Conservation (phyloP, 495 filamentous ascomycete species). For the Xylaria palmicola region DNA sequence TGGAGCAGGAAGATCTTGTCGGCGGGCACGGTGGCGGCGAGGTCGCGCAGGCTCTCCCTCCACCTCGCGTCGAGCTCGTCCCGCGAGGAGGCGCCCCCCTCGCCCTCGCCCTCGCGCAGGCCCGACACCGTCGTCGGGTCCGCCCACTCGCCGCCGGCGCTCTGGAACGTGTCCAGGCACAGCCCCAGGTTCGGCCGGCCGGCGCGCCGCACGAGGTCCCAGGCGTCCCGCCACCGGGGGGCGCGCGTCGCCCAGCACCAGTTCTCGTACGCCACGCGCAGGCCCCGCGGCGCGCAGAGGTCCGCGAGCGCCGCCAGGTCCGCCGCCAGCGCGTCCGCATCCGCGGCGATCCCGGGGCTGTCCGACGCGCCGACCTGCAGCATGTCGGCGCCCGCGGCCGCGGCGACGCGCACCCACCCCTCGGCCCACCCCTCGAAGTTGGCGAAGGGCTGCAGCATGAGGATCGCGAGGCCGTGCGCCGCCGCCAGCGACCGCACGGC, state of each 20-base stretch:
- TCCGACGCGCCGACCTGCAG: slow-evolving; percentile 80
- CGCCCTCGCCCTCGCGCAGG: not conserved
- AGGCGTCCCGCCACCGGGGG: slow-evolving; percentile 65
- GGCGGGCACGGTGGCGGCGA: slow-evolving; percentile 56
- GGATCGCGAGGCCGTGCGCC: slow-evolving; percentile 54
- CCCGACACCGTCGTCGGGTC: slow-evolving; percentile 70
- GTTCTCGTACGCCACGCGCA: slow-evolving; percentile 75
- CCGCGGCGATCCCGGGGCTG: slow-evolving; percentile 43
- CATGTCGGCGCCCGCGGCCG: slow-evolving; percentile 66
- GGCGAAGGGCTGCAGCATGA: slow-evolving; percentile 77
- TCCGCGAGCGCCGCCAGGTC: slow-evolving; percentile 67
- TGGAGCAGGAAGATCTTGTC: slow-evolving; percentile 78
- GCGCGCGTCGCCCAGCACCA: slow-evolving; percentile 82
- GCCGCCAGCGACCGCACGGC: slow-evolving; percentile 56
- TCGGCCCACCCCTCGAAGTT: slow-evolving; percentile 82
- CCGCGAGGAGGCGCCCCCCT: slow-evolving; percentile 16
- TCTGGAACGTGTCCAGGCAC: slow-evolving; percentile 83
- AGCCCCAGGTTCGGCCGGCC: slow-evolving; percentile 67
- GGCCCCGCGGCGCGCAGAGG: slow-evolving; percentile 54
- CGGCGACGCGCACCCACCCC: slow-evolving; percentile 75
- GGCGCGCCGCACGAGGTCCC: slow-evolving; percentile 62
- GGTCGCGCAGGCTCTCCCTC: slow-evolving; percentile 50
- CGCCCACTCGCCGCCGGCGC: slow-evolving; percentile 70
- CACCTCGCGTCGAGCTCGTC: slow-evolving; percentile 56
- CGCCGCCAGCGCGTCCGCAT: slow-evolving; percentile 48